Conservation (phyloP, 129 eudicot species). For the Arctium minus region DNA sequence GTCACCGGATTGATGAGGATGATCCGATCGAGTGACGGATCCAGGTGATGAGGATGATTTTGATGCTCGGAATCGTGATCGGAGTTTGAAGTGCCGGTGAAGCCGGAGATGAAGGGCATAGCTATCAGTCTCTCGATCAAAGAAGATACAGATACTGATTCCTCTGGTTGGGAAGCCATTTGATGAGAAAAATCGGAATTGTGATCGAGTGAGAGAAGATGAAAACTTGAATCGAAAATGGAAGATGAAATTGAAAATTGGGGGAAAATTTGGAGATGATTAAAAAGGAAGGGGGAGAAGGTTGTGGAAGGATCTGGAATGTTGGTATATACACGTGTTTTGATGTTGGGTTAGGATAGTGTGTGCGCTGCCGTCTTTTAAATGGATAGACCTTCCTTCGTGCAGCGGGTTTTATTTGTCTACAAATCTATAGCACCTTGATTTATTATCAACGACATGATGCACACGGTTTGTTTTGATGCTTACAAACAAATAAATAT, state of each 20-base stretch:
- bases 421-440: background rate
- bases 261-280: background rate
- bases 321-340: background rate
- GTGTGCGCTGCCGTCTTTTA: background rate
- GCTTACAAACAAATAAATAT: no score
- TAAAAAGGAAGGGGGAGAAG: conserved; percentile 29
- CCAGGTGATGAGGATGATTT: background rate
- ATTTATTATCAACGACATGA: background rate
- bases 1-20: conserved; percentile 51
- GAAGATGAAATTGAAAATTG: background rate
- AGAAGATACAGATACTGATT: conserved; percentile 17
- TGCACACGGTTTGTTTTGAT: no score
- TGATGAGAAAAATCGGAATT: background rate
- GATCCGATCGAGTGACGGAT: conserved; percentile 40
- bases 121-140: conserved; percentile 36
- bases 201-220: background rate
- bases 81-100: conserved; percentile 15
- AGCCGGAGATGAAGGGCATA: conserved; percentile 36
- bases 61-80: conserved; percentile 4
- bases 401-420: background rate
- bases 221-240: background rate
- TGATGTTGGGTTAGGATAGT: background rate
- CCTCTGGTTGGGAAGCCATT: conserved; percentile 40
- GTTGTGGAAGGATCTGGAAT: conserved; percentile 58
- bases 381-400: background rate